Evolutionary conservation across 1,139 yeast genomes (phyloP), one percentile per base, ranked within the genome.

Genomic region (Lodderomyces parapsilosis): DNA sequence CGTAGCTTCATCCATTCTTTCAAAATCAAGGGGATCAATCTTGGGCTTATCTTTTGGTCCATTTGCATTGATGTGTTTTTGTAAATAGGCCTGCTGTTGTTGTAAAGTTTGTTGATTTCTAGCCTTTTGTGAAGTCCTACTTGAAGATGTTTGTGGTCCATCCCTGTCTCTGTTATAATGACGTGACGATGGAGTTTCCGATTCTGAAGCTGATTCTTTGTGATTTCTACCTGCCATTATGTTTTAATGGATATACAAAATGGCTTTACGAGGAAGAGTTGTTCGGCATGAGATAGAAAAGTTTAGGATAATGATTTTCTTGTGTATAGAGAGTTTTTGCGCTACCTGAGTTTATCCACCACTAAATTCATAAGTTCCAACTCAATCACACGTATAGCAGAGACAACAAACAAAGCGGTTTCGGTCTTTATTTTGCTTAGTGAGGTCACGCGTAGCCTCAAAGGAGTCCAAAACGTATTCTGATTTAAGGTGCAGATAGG

Each of bases 31-130:
- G 0, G 87, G 83, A 40, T 77, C 74, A 1, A 63, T 59, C 20
- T 63, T 62, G 1, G 74, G 72, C 42, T 59, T 57, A 53, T 81
- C 86, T 36, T 76, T 68, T 1, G 86, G 86, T 0, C 86, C 86
- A 54, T 82, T 81, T 9, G 84, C 76, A 55, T 81, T 72, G 39
- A 82, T 80, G 51, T 81, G 85, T 49, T 76, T 78, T 18, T 80
- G 69, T 9, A 82, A 62, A 43, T 67, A 78, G 49, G 78, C 81
- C 50, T 80, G 84, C 50, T 81, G 86, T 2, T 83, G 81, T 33
- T 80, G 83, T 31, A 75, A 76, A 0, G 79, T 74, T 5, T 78
- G 76, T 36, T 78, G 78, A 48, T 73, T 76, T 46, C 80, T 69
- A 2, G 80, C 79, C 51, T 78, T 78, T 34, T 78, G 71, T 2